Evolutionary conservation across 2,329 filamentous ascomycete species (phyloP).

Genomic region (Xylariaceae sp.): DNA sequence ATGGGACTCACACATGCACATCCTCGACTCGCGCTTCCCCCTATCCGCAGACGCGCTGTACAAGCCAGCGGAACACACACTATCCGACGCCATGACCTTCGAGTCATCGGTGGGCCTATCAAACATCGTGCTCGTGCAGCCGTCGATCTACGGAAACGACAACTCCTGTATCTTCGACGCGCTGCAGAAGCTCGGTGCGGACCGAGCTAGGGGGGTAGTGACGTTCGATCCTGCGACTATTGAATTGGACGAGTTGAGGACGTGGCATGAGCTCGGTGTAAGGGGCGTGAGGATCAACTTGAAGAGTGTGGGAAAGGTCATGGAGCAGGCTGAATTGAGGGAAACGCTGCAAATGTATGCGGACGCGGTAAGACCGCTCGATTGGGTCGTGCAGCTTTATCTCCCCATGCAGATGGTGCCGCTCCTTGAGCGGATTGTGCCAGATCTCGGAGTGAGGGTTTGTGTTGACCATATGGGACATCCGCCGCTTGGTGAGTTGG

Average conservation of each 20-base stretch:
- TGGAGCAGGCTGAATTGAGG: slow-evolving; percentile 41
- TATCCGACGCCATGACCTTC: slow-evolving; percentile 51
- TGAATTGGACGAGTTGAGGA: slow-evolving; percentile 37
- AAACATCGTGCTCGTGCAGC: slow-evolving; percentile 60
- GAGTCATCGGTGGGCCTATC: slow-evolving; percentile 48
- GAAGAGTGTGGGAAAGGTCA: slow-evolving; percentile 46
- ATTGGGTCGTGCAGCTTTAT: slow-evolving; percentile 60
- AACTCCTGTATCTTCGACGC: slow-evolving; percentile 59
- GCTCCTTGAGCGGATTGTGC: slow-evolving; percentile 46
- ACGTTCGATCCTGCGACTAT: slow-evolving; percentile 49
- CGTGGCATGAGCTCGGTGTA: slow-evolving; percentile 58
- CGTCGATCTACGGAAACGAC: slow-evolving; percentile 60
- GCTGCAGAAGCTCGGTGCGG: slow-evolving; percentile 46
- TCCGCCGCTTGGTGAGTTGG: slow-evolving; percentile 37
- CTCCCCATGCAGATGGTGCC: slow-evolving; percentile 50
- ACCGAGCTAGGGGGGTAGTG: slow-evolving; percentile 53
- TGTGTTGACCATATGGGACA: slow-evolving; percentile 61
- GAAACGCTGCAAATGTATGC: slow-evolving; percentile 46
- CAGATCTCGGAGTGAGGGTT: slow-evolving; percentile 48
- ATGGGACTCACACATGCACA: slow-evolving; percentile 65
- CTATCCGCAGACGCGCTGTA: slow-evolving; percentile 50
- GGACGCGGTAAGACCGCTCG: slow-evolving; percentile 45
- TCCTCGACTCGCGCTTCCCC: slow-evolving; percentile 55
- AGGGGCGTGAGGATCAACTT: slow-evolving; percentile 60
- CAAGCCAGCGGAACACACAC: slow-evolving; percentile 45